Percentiles rank a stretch among this genome's conserved stretches.
Evolutionary conservation across 768 basidiomycete genomes (phyloP).

Genomic region (Termitomyces sp.): DNA sequence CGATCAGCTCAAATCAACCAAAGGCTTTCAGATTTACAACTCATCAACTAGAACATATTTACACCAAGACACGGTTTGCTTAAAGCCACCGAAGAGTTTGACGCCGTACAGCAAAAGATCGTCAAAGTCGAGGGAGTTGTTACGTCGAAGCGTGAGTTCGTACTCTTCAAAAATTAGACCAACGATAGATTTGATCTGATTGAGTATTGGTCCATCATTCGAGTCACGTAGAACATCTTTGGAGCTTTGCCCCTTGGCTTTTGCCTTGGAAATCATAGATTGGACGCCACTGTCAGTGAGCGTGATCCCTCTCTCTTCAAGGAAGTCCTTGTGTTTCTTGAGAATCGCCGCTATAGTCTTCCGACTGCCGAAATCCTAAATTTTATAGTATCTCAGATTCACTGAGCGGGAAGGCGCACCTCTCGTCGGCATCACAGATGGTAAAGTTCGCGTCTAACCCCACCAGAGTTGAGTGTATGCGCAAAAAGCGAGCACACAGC

Average conservation of each 20-base stretch:
- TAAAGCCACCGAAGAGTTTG: constrained; percentile 50
- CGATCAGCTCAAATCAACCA: not conserved
- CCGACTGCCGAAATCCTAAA: constrained; percentile 55
- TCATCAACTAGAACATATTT: constrained; percentile 76
- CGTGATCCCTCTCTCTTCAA: constrained; percentile 42
- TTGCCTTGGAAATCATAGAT: constrained; percentile 72
- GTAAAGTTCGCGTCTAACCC: constrained; percentile 72
- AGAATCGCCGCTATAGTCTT: constrained; percentile 59
- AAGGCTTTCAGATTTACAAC: constrained; percentile 48
- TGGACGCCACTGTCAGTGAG: constrained; percentile 53
- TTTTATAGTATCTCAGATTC: not conserved
- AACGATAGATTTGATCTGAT: constrained; percentile 36
- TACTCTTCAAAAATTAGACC: constrained; percentile 64
- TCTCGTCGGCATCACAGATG: constrained; percentile 78
- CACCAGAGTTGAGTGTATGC: constrained; percentile 56
- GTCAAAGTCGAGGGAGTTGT: constrained; percentile 84
- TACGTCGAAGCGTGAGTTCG: constrained; percentile 51
- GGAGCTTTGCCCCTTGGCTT: constrained; percentile 60
- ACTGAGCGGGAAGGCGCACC: constrained; percentile 35
- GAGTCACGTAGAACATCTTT: constrained; percentile 26
- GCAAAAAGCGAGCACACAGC: constrained; percentile 66
- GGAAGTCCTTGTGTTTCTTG: constrained; percentile 47
- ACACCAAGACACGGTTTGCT: constrained; percentile 53
- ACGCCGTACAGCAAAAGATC: constrained; percentile 76
- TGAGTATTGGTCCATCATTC: constrained; percentile 1